Conservation (phyloP, 2,329 filamentous ascomycete species). For the Fusarium sambucinum region DNA sequence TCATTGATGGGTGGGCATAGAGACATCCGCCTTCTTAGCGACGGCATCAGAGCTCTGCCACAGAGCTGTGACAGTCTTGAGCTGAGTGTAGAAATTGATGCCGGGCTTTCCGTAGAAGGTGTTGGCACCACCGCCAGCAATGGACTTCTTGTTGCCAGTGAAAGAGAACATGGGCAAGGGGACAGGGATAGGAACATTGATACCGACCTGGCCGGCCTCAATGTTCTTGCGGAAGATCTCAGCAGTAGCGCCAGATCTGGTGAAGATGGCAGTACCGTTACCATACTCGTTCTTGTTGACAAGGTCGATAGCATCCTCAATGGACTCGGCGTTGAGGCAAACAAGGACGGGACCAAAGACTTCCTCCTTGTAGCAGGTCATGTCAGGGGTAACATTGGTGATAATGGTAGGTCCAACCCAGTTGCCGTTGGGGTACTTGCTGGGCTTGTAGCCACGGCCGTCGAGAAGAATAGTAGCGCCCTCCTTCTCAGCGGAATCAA, state of each 20-base stretch:
- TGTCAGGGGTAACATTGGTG: conserved; percentile 80
- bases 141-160: conserved; percentile 85
- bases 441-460: conserved; percentile 78
- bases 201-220: conserved; percentile 86
- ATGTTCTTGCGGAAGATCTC: conserved; percentile 83
- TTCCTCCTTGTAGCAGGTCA: conserved; percentile 88
- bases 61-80: conserved; percentile 95
- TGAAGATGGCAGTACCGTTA: conserved; percentile 89
- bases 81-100: conserved; percentile 94
- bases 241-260: conserved; percentile 79
- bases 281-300: conserved; percentile 91
- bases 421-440: conserved; percentile 87
- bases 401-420: conserved; percentile 89
- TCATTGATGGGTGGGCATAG: conserved; percentile 77
- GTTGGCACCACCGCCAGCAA: conserved; percentile 90
- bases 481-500: conserved; percentile 81
- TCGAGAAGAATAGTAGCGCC: conserved; percentile 87
- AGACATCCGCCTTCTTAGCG: conserved; percentile 84
- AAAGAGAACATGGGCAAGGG: conserved; percentile 79
- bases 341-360: conserved; percentile 89
- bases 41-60: conserved; percentile 91
- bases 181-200: conserved; percentile 85
- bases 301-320: conserved; percentile 82
- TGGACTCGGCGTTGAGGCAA: conserved; percentile 80
- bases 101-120: conserved; percentile 97